phyloP scores from a whole-genome alignment of 768 basidiomycete genomes.

The Lepiota subincarnata region DNA sequence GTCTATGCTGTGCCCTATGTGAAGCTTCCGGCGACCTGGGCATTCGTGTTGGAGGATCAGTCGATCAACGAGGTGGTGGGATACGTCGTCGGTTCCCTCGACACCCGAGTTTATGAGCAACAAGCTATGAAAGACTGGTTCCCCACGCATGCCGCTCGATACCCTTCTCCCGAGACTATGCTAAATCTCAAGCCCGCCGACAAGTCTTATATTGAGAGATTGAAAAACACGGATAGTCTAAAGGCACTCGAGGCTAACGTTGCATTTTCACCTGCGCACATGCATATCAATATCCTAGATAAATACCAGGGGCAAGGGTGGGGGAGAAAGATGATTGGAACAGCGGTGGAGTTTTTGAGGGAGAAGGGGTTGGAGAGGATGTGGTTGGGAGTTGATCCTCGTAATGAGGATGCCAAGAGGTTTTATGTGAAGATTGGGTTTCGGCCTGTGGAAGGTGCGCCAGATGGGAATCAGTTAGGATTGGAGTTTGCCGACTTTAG shows the following conservation, averaged over 20 bases:
- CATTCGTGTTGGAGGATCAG: slow-evolving; percentile 66
- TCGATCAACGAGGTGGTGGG: slow-evolving; percentile 53
- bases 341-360: slow-evolving; percentile 51
- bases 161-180: slow-evolving; percentile 27
- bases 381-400: slow-evolving; percentile 67
- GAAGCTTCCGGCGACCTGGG: slow-evolving; percentile 62
- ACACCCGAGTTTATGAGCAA: slow-evolving; percentile 62
- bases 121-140: slow-evolving; percentile 59
- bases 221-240: slow-evolving; percentile 27
- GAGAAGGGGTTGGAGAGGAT: slow-evolving; percentile 45
- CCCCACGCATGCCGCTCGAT: slow-evolving; percentile 55
- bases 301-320: slow-evolving; percentile 65
- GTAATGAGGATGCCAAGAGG: slow-evolving; percentile 52
- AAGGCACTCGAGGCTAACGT: slow-evolving; percentile 50
- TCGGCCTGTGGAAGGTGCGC: slow-evolving; percentile 46
- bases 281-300: slow-evolving; percentile 72
- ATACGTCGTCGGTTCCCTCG: slow-evolving; percentile 63
- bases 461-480: slow-evolving; percentile 47
- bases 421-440: slow-evolving; percentile 70
- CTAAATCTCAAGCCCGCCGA: slow-evolving; percentile 39
- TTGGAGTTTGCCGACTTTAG: slow-evolving; percentile 43
- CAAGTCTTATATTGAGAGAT: slow-evolving; percentile 34
- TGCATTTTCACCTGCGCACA: slow-evolving; percentile 64
- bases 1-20: slow-evolving; percentile 77
- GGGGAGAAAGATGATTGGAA: slow-evolving; percentile 60